phyloP scores from a whole-genome alignment of 768 basidiomycete species.

The Suillus fuscotomentosus region DNA sequence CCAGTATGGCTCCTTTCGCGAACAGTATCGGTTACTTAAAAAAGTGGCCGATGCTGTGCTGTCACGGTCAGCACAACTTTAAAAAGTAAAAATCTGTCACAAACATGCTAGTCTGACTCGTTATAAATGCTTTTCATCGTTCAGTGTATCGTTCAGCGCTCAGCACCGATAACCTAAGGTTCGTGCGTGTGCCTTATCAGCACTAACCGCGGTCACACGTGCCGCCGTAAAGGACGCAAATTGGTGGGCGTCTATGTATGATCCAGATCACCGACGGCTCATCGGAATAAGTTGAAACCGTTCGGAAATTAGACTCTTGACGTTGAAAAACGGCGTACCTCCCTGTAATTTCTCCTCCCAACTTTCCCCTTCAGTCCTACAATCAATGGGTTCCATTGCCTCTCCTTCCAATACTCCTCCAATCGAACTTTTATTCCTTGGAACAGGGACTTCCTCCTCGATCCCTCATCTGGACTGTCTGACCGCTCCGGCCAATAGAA shows the following conservation, averaged over 20 bases:
- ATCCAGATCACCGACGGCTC: conserved; percentile 4
- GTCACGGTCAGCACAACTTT: too few species aligned
- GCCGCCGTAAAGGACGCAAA: conserved; percentile 5
- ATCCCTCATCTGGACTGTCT: conserved; percentile 73
- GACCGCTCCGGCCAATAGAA: conserved; percentile 56
- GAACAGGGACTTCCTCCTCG: conserved; percentile 78
- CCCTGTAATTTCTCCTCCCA: not conserved
- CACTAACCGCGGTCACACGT: not conserved
- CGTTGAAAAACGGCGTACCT: not conserved
- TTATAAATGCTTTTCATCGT: not conserved
- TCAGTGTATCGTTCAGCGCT: not conserved
- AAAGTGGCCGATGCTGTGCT: not conserved
- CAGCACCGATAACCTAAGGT: not conserved
- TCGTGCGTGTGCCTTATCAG: conserved; percentile 2
- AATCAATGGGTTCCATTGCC: not conserved
- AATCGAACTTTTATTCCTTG: conserved; percentile 75
- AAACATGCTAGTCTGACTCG: not conserved
- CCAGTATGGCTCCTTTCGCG: not conserved
- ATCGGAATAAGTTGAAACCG: conserved; percentile 1
- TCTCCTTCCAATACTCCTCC: conserved; percentile 1
- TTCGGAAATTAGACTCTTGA: not conserved
- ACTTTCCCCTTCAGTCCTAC: not conserved
- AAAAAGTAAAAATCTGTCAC: not conserved
- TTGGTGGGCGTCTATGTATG: not conserved
- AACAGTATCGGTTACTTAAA: not conserved